These are phyloP conservation scores for Phytopythium cucurbitacearum DNA, from an alignment of 352 stramenopile genomes.

Conservation along the genomic window DNA sequence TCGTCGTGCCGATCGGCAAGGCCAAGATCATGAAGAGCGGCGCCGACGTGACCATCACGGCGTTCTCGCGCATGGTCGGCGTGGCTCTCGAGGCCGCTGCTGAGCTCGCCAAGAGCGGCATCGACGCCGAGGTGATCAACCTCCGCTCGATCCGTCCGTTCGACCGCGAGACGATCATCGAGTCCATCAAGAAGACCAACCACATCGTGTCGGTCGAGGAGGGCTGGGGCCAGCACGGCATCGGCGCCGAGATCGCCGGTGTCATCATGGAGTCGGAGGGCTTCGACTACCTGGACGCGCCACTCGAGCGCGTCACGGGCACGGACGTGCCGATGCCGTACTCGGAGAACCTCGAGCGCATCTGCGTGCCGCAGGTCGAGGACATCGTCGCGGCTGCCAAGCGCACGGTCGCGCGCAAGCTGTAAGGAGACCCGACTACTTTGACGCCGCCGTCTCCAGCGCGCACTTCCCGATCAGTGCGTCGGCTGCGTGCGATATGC, in stretches of 20 bases:
- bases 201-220: constrained; percentile 97
- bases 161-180: constrained; percentile 96
- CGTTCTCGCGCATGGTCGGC: constrained; percentile 97
- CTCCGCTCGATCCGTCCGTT: constrained; percentile 94
- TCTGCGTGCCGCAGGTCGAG: constrained; percentile 92
- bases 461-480: neutral
- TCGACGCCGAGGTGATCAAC: constrained; percentile 96
- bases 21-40: constrained; percentile 97
- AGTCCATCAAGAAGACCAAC: constrained; percentile 98
- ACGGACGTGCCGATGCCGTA: constrained; percentile 99
- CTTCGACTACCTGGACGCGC: constrained; percentile 99
- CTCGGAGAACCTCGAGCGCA: constrained; percentile 94
- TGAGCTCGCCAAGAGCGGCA: constrained; percentile 91
- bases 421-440: constrained; percentile 38
- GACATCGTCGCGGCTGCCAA: constrained; percentile 94
- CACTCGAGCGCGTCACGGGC: constrained; percentile 95
- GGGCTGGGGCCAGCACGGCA: constrained; percentile 95
- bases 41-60: constrained; percentile 97
- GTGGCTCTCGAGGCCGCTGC: constrained; percentile 95
- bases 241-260: constrained; percentile 97
- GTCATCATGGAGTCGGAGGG: constrained; percentile 97
- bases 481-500: no score
- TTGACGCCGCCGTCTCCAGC: neutral
- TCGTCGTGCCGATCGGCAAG: constrained; percentile 97
- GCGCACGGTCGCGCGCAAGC: constrained; percentile 69